A percentile compares a stretch with the other conserved stretches of the same genome.
Conservation (phyloP, 2,329 filamentous ascomycete genomes). For the Xylaria sp. region DNA sequence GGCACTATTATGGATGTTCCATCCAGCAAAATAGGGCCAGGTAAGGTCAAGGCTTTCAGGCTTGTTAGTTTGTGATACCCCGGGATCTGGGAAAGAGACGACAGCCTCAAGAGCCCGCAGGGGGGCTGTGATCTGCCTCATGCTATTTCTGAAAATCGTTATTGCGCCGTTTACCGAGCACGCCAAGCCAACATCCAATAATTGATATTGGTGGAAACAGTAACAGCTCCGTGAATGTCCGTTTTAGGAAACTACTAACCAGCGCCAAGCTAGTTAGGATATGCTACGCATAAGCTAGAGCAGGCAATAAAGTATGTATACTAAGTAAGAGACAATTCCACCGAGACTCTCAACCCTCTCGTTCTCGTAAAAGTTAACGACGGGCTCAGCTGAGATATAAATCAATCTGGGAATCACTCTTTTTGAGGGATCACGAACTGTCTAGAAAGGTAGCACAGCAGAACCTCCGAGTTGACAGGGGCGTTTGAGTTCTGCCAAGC, state of each 20-base stretch:
- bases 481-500: neutral
- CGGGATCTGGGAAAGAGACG: conserved; percentile 5
- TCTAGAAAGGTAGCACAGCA: neutral
- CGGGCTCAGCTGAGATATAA: neutral
- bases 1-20: conserved; percentile 6
- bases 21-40: neutral
- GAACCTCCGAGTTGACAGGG: neutral
- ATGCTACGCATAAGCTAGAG: neutral
- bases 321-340: neutral
- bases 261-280: conserved; percentile 10
- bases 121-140: conserved; percentile 6
- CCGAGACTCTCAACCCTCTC: neutral
- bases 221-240: conserved; percentile 17
- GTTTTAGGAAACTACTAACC: conserved; percentile 22
- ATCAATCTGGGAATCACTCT: neutral
- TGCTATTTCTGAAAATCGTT: conserved; percentile 7
- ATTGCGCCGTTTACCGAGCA: neutral
- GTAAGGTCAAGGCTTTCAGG: neutral
- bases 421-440: neutral
- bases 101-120: neutral
- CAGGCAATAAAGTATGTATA: neutral
- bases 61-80: conserved; percentile 3
- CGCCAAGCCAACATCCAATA: conserved; percentile 25
- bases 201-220: conserved; percentile 3
- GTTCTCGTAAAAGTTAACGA: neutral